A percentile compares a stretch with the other conserved stretches of the same genome.
phyloP scores from a whole-genome alignment of 495 filamentous ascomycete genomes.

The Polyplosphaeria fusca region DNA sequence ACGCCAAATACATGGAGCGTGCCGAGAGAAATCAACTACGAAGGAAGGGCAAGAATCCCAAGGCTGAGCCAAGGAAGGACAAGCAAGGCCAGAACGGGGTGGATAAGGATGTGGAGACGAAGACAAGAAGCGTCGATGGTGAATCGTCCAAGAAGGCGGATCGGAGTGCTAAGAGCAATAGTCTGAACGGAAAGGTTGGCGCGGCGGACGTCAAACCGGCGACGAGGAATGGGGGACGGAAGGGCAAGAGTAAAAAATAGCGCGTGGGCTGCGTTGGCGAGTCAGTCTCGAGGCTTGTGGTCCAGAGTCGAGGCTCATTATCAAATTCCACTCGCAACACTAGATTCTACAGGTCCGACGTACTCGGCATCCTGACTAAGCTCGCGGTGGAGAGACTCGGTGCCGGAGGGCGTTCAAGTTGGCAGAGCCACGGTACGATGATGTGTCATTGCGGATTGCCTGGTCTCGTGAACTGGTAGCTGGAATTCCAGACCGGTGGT shows the following conservation, averaged over 20 bases:
- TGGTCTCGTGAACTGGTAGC: too few species aligned
- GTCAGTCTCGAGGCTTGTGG: too few species aligned
- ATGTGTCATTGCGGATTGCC: too few species aligned
- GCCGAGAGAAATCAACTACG: conserved; percentile 56
- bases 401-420: too few species aligned
- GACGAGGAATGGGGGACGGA: conserved; percentile 11
- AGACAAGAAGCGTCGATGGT: conserved; percentile 1
- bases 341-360: too few species aligned
- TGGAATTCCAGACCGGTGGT: too few species aligned
- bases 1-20: conserved; percentile 57
- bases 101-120: conserved; percentile 1
- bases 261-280: too few species aligned
- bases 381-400: too few species aligned
- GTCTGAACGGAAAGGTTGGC: conserved; percentile 3
- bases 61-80: conserved; percentile 44
- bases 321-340: too few species aligned
- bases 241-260: conserved; percentile 3
- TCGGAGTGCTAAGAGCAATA: not conserved
- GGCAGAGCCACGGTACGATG: too few species aligned
- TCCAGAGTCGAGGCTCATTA: too few species aligned
- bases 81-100: conserved; percentile 27
- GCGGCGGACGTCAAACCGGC: conserved; percentile 11
- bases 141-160: conserved; percentile 8
- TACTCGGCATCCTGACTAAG: too few species aligned
- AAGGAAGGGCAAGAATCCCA: conserved; percentile 66